These are phyloP conservation scores for Artomyces pyxidatus DNA, from an alignment of 768 basidiomycete species.

Conservation along the genomic window DNA sequence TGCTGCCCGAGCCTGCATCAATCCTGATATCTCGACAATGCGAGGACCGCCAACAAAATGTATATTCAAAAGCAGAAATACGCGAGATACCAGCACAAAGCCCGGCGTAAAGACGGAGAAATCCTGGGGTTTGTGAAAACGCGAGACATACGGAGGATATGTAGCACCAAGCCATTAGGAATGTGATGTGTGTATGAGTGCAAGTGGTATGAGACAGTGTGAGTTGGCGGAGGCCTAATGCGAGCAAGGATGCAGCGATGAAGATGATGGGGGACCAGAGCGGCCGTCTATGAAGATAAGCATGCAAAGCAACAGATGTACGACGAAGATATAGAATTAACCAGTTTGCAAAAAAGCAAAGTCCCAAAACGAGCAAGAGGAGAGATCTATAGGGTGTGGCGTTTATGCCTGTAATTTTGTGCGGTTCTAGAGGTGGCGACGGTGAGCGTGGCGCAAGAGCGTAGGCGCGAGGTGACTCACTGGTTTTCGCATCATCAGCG, in stretches of 20 bases:
- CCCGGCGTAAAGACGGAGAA: conserved; percentile 6
- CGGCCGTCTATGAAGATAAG: conserved; percentile 15
- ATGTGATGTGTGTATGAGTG: conserved; percentile 12
- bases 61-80: conserved; percentile 1
- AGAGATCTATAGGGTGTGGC: conserved; percentile 6
- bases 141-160: conserved; percentile 1
- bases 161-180: neutral
- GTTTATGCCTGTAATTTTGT: conserved; percentile 17
- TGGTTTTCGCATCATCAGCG: conserved; percentile 28
- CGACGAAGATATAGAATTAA: conserved; percentile 6
- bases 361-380: conserved; percentile 12
- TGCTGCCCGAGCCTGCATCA: too few relatives aligned
- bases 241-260: conserved; percentile 10
- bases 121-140: neutral
- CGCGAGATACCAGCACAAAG: conserved; percentile 11
- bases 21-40: too few relatives aligned
- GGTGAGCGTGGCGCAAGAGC: neutral
- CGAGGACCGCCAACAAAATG: conserved; percentile 4
- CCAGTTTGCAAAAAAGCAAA: conserved; percentile 8
- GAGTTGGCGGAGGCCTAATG: conserved; percentile 11
- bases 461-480: conserved; percentile 14
- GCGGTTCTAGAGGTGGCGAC: conserved; percentile 12
- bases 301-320: conserved; percentile 13
- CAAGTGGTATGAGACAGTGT: conserved; percentile 12
- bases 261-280: conserved; percentile 2